Conservation (phyloP, 2,329 filamentous ascomycete genomes). For the Colletotrichum incanum region DNA sequence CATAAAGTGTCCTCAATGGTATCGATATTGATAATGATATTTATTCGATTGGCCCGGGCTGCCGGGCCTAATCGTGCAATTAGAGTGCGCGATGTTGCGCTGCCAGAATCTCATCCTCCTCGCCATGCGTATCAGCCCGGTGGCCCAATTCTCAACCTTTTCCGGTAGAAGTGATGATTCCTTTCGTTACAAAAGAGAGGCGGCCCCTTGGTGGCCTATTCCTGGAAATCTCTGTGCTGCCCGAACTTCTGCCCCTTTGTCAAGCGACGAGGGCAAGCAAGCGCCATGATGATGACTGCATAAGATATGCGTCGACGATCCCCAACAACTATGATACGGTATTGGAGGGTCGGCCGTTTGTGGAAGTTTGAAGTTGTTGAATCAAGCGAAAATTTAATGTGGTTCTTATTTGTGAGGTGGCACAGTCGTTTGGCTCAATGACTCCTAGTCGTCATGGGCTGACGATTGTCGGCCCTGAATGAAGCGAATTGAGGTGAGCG, state of each 20-base stretch:
- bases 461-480: background rate
- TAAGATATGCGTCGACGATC: background rate
- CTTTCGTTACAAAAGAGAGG: constrained; percentile 13
- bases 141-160: background rate
- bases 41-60: background rate
- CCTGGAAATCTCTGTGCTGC: background rate
- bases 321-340: background rate
- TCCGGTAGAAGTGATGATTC: constrained; percentile 5
- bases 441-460: background rate
- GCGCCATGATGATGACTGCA: constrained; percentile 20
- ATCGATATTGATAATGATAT: constrained; percentile 7
- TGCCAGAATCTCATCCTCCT: constrained; percentile 4
- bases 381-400: constrained; percentile 3
- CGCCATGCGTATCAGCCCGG: background rate
- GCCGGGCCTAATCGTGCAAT: background rate
- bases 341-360: background rate
- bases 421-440: background rate
- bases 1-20: background rate
- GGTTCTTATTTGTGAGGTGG: background rate
- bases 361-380: background rate
- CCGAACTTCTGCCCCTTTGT: background rate
- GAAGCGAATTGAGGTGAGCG: background rate
- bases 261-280: constrained; percentile 17
- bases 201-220: background rate
- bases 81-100: background rate